Percentiles rank a stretch among this genome's conserved stretches.
Conservation (phyloP, 192 early-diverging fungal species). For the Chytriomyces sp. region DNA sequence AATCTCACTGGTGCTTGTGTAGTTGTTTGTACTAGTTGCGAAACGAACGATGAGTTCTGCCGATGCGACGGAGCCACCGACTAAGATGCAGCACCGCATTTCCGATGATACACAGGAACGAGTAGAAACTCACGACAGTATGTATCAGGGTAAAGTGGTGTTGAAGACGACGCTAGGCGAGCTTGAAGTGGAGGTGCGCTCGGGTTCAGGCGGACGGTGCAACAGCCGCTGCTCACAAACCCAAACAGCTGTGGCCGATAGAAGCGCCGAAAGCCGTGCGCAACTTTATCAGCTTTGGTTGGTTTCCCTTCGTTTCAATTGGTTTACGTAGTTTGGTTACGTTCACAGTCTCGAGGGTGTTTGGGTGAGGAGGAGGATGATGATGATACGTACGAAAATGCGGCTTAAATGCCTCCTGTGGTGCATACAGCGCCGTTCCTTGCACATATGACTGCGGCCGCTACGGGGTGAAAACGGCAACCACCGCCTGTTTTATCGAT, state of each 20-base stretch:
- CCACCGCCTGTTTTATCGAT: too few relatives aligned
- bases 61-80: slow-evolving; percentile 51
- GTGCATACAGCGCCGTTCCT: too few relatives aligned
- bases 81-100: slow-evolving; percentile 48
- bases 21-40: too few relatives aligned
- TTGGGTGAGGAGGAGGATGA: too few relatives aligned
- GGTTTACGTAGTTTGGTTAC: too few relatives aligned
- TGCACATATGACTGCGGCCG: too few relatives aligned
- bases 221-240: neutral
- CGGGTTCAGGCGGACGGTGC: neutral
- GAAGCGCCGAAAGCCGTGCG: slow-evolving; percentile 87
- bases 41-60: slow-evolving; percentile 43
- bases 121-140: neutral
- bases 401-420: too few relatives aligned
- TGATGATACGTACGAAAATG: too few relatives aligned
- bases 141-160: slow-evolving; percentile 55
- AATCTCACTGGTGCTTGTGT: too few relatives aligned
- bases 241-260: slow-evolving; percentile 72
- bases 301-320: too few relatives aligned
- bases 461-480: too few relatives aligned
- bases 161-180: slow-evolving; percentile 84
- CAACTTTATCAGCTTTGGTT: slow-evolving; percentile 89
- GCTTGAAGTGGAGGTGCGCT: slow-evolving; percentile 79
- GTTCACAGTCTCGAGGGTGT: too few relatives aligned
- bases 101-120: neutral